These are phyloP conservation scores for Penicillium crystallinum DNA, from an alignment of 495 filamentous ascomycete genomes.

Conservation along the genomic window DNA sequence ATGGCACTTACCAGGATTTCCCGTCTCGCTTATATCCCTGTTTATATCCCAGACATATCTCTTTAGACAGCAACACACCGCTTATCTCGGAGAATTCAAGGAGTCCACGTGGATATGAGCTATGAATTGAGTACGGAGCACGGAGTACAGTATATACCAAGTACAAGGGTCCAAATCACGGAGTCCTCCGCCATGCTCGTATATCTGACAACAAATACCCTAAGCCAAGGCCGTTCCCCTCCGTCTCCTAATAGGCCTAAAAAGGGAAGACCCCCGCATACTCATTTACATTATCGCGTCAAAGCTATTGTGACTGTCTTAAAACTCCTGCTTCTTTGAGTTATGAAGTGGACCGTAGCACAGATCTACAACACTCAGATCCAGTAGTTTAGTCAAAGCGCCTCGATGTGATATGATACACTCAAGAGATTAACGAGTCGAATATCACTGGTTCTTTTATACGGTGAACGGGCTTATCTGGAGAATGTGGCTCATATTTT, in stretches of 20 bases:
- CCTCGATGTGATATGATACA: not conserved
- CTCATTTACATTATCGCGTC: not conserved
- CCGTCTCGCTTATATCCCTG: not conserved
- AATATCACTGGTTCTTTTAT: not conserved
- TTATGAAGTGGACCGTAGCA: too few species aligned
- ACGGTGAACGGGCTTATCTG: not conserved
- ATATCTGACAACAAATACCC: not conserved
- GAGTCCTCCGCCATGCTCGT: not conserved
- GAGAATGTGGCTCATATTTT: slow-evolving; percentile 12
- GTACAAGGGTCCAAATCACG: too few species aligned
- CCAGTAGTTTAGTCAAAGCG: not conserved
- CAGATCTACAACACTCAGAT: not conserved
- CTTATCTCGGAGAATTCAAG: not conserved
- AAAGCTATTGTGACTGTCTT: not conserved
- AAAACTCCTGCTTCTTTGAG: too few species aligned
- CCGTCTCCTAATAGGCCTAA: not conserved
- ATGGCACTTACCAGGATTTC: not conserved
- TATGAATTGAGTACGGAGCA: too few species aligned
- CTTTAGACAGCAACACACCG: not conserved
- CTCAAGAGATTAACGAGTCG: not conserved
- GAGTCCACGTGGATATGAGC: too few species aligned
- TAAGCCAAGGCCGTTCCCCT: not conserved
- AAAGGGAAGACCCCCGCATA: not conserved
- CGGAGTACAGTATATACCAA: too few species aligned
- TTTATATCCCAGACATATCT: not conserved